Evolutionary conservation across 208 protist genomes (phyloP).

Genomic region (Trypanosomatidae sp.): DNA sequence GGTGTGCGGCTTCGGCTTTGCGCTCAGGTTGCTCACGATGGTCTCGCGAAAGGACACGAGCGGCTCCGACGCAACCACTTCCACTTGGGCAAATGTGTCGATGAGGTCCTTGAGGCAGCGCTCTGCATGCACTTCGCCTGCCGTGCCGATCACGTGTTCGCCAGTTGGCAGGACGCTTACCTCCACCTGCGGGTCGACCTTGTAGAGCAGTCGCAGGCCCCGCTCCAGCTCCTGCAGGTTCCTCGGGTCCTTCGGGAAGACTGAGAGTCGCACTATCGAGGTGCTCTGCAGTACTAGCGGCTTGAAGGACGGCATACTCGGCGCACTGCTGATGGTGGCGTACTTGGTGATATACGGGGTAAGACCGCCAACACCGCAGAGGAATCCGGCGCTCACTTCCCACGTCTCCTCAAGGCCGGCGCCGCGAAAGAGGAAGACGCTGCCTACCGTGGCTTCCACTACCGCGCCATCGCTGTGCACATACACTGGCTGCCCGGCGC

Average conservation of each 20-base stretch:
- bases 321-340: slow-evolving; percentile 88
- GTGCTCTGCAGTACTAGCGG: slow-evolving; percentile 88
- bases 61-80: slow-evolving; percentile 84
- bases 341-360: slow-evolving; percentile 93
- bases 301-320: slow-evolving; percentile 76
- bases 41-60: slow-evolving; percentile 90
- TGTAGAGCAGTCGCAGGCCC: slow-evolving; percentile 94
- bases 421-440: slow-evolving; percentile 95
- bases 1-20: slow-evolving; percentile 77
- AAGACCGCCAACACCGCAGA: slow-evolving; percentile 95
- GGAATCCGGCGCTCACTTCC: slow-evolving; percentile 73
- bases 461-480: slow-evolving; percentile 78
- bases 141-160: slow-evolving; percentile 96
- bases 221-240: slow-evolving; percentile 63
- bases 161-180: slow-evolving; percentile 94
- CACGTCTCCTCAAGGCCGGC: slow-evolving; percentile 88
- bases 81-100: slow-evolving; percentile 86
- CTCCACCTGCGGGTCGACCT: slow-evolving; percentile 95
- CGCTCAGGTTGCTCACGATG: slow-evolving; percentile 52
- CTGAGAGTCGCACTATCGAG: slow-evolving; percentile 96
- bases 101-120: slow-evolving; percentile 95
- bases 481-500: slow-evolving; percentile 84
- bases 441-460: slow-evolving; percentile 50
- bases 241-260: slow-evolving; percentile 90
- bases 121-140: slow-evolving; percentile 97